Evolutionary conservation across 352 stramenopile species (phyloP).

Genomic region (Peronosclerospora sorghi): DNA sequence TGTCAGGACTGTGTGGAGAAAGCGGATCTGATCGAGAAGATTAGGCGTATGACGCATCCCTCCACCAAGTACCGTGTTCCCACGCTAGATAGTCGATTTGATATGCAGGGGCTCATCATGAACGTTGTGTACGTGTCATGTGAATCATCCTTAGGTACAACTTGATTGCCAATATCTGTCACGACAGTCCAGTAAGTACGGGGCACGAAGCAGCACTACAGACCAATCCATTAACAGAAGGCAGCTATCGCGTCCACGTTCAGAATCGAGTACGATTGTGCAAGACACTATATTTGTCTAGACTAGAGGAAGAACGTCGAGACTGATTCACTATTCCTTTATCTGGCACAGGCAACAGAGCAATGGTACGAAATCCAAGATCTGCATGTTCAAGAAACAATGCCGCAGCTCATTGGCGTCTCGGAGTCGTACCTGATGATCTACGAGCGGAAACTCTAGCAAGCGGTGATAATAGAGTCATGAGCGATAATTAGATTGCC

Average conservation of each 20-base stretch:
- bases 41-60: conserved; percentile 34
- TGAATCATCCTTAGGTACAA: conserved; percentile 89
- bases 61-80: conserved; percentile 50
- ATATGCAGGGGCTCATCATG: neutral
- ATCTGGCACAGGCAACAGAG: conserved; percentile 63
- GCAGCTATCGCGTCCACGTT: conserved; percentile 93
- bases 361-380: conserved; percentile 99
- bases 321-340: conserved; percentile 5
- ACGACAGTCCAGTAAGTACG: conserved; percentile 90
- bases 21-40: conserved; percentile 57
- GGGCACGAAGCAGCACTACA: conserved; percentile 82
- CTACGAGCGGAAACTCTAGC: conserved; percentile 75
- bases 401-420: conserved; percentile 96
- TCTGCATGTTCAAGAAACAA: conserved; percentile 94
- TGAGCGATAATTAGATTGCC: conserved; percentile 19
- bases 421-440: conserved; percentile 90
- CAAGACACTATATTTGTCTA: neutral
- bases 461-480: conserved; percentile 13
- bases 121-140: conserved; percentile 2
- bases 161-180: conserved; percentile 95
- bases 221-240: conserved; percentile 91
- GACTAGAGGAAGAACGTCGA: neutral
- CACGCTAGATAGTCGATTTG: too few species aligned
- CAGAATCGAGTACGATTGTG: conserved; percentile 86
- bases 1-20: conserved; percentile 73